phyloP scores from a whole-genome alignment of 108 stramenopile genomes.

The Ochromonas danica region DNA sequence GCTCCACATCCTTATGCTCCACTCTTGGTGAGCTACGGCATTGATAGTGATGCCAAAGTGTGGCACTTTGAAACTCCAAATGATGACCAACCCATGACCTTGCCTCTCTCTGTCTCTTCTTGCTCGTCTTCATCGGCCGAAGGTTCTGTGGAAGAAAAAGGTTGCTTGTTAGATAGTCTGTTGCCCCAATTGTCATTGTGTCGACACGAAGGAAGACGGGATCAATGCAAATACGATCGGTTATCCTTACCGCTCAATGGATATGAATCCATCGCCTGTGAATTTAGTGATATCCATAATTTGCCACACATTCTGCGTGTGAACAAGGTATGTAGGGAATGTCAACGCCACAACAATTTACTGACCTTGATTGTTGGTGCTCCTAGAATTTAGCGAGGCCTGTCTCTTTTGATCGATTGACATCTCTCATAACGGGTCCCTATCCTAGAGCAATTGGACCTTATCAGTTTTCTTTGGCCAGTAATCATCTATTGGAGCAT shows the following conservation, averaged over 20 bases:
- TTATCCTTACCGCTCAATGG: background rate
- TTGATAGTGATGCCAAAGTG: background rate
- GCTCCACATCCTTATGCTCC: conserved; percentile 6
- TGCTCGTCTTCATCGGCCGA: background rate
- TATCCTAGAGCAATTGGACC: too few relatives aligned
- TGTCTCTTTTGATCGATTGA: too few relatives aligned
- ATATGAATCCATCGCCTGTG: background rate
- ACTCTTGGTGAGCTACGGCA: conserved; percentile 6
- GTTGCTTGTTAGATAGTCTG: background rate
- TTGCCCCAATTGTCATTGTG: background rate
- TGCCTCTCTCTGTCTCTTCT: too few relatives aligned
- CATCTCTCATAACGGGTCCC: too few relatives aligned
- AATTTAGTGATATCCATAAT: too few relatives aligned
- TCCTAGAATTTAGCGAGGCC: too few relatives aligned
- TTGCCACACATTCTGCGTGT: too few relatives aligned
- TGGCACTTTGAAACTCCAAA: background rate
- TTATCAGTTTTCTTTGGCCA: too few relatives aligned
- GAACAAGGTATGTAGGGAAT: too few relatives aligned
- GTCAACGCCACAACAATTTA: too few relatives aligned
- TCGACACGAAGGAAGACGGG: background rate
- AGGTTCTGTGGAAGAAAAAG: background rate
- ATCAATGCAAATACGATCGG: background rate
- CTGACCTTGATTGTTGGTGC: too few relatives aligned
- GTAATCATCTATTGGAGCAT: too few relatives aligned
- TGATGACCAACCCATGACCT: background rate